Base-by-base conservation (phyloP, 2,329 filamentous ascomycete species). In the Dryadomyces sulphureus region DNA sequence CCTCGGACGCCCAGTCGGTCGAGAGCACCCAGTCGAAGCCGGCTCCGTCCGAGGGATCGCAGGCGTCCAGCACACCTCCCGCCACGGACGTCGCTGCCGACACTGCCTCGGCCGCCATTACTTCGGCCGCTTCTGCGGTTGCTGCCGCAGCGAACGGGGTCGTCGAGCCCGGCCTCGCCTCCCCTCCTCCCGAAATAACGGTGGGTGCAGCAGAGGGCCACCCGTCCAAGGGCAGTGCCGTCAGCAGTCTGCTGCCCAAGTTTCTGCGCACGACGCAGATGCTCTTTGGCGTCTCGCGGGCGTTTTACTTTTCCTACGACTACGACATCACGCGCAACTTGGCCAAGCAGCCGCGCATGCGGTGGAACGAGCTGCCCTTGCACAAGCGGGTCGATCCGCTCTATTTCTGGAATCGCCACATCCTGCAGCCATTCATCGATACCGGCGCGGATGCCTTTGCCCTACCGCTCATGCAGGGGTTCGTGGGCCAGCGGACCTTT, bases 291-390 rank as follows among this genome's bases (percentile, higher is more conserved):
- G 74, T 79, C 4, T 88, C 83, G 0, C 74, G 75, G 51, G 95
- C 86, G 60, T 96, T 95, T 62, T 96, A 83, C 67, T 98, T 90
- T 61, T 89, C 89, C 0, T 95, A 98, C 60, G 92, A 98, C 53
- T 75, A 90, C 59, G 89, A 98, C 59, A 75, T 98, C 43, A 96
- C 92, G 1, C 75, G 81, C 47, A 79, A 74, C 51, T 56, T 78
- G 46, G 62, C 64, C 3, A 67, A 59, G 46, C 59, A 58, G 21
- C 57, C 56, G 4, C 52, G 53, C 38, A 45, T 53, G 46, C 60
- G 74, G 50, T 60, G 61, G 45, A 59, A 60, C 34, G 70, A 72
- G 40, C 54, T 75, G 5, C 80, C 88, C 6, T 66, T 94, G 4
- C 74, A 86, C 59, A 76, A 76, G 51, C 71, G 76, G 48, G 87